These are phyloP conservation scores for Huntiella decipiens DNA, from an alignment of 2,329 filamentous ascomycete genomes.

Conservation along the genomic window DNA sequence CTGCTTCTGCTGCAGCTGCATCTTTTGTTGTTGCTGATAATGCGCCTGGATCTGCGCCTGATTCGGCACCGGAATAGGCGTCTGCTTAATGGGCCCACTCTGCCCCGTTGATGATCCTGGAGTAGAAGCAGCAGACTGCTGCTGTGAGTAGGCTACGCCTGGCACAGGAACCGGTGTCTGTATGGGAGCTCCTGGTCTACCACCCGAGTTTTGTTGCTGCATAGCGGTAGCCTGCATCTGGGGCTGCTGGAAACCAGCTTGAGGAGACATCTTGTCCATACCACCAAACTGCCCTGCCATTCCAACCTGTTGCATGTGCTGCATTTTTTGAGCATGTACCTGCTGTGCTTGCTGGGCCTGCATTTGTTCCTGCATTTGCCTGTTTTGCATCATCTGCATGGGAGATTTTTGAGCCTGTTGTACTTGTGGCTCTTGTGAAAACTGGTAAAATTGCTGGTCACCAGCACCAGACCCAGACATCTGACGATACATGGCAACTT, in stretches of 20 bases:
- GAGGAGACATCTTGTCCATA: neutral
- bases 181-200: no score
- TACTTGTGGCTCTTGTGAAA: constrained; percentile 1
- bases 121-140: no score
- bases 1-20: constrained; percentile 12
- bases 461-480: no score
- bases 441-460: no score
- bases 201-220: neutral
- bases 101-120: no score
- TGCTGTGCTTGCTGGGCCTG: constrained; percentile 4
- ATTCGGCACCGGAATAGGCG: neutral
- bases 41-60: constrained; percentile 1
- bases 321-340: constrained; percentile 1
- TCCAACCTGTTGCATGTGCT: neutral
- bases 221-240: constrained; percentile 11
- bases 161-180: no score
- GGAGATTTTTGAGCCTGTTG: constrained; percentile 5
- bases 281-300: no score
- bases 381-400: neutral
- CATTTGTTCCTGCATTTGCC: constrained; percentile 1
- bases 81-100: neutral
- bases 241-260: constrained; percentile 5
- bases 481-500: neutral
- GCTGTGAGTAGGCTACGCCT: no score
- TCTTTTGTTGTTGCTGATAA: constrained; percentile 12